phyloP scores from a whole-genome alignment of 2,329 filamentous ascomycete genomes.

The Boeremia lycopersici region DNA sequence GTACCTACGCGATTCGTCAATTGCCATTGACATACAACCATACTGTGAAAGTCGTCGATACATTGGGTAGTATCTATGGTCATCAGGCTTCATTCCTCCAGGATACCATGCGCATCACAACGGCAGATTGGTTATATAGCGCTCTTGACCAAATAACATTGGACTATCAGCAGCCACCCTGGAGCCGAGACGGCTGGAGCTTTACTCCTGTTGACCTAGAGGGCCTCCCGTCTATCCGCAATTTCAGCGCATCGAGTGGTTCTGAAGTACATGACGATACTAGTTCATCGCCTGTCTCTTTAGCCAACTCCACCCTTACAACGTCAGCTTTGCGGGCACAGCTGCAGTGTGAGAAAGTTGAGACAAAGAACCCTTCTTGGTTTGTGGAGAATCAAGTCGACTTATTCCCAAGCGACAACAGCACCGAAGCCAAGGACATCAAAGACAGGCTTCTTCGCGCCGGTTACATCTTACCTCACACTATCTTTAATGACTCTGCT shows the following conservation, averaged over 20 bases:
- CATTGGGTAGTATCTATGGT: not conserved
- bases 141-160: constrained; percentile 10
- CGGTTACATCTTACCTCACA: not conserved
- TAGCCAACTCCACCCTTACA: not conserved
- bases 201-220: constrained; percentile 8
- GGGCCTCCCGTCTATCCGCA: not conserved
- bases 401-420: not conserved
- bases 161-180: not conserved
- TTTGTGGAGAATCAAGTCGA: not conserved
- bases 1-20: not conserved
- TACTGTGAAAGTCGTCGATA: not conserved
- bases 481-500: not conserved
- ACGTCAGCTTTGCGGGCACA: not conserved
- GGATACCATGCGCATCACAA: not conserved
- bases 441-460: not conserved
- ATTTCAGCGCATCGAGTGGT: not conserved
- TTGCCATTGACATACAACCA: not conserved
- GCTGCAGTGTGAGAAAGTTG: not conserved
- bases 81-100: not conserved
- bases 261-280: not conserved
- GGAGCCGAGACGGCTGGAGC: constrained; percentile 12
- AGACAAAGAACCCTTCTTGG: not conserved
- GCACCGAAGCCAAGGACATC: not conserved
- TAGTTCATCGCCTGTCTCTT: not conserved
- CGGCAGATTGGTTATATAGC: constrained; percentile 11